A percentile compares a stretch with the other conserved stretches of the same genome.
These are phyloP conservation scores for Pilaira anomala DNA, from an alignment of 192 early-diverging fungal genomes.

Conservation along the genomic window DNA sequence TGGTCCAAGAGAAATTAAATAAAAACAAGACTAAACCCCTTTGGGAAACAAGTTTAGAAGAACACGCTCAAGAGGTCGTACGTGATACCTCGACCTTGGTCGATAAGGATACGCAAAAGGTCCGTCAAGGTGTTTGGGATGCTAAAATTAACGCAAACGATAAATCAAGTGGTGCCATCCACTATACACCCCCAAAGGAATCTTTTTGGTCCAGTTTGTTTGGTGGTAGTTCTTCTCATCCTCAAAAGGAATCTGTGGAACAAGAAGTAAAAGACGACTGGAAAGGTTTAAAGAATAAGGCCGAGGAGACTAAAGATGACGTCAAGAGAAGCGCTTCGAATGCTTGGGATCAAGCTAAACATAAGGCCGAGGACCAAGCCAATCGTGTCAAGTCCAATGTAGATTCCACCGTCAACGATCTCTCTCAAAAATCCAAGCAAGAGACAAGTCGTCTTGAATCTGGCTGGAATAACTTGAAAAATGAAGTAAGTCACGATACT, in stretches of 20 bases:
- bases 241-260: not conserved
- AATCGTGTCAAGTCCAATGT: slow-evolving; percentile 1
- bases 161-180: not conserved
- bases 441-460: not conserved
- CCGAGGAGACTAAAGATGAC: not conserved
- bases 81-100: slow-evolving; percentile 1
- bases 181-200: not conserved
- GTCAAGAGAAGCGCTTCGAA: not conserved
- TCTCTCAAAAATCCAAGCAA: not conserved
- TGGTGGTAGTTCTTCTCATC: no score
- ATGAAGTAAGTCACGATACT: slow-evolving; percentile 1
- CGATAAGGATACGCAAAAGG: not conserved
- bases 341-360: not conserved
- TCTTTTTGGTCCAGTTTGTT: no score
- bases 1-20: not conserved
- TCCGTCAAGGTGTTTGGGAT: not conserved
- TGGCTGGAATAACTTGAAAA: not conserved
- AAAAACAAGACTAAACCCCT: not conserved
- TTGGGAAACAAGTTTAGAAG: slow-evolving; percentile 4
- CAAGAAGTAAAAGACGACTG: slow-evolving; percentile 1
- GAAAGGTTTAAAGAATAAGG: not conserved
- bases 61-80: not conserved
- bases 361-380: slow-evolving; percentile 5
- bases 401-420: not conserved
- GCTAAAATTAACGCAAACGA: not conserved